Conservation (phyloP, 441 rosid species). For the Isatis lusitanica region DNA sequence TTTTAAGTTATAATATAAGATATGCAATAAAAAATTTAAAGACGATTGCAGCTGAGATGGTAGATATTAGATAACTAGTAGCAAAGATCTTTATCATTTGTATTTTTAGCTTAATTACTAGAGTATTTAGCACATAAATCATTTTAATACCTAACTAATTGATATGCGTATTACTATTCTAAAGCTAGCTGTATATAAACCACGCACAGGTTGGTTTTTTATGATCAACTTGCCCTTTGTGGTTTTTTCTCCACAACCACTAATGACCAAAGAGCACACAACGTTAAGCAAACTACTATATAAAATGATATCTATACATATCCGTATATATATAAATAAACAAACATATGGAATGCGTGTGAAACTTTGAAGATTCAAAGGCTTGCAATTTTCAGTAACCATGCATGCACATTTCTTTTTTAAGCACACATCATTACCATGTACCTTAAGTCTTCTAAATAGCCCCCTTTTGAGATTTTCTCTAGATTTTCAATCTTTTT, state of each 20-base stretch:
- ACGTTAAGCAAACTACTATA: not conserved
- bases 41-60: not conserved
- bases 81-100: not conserved
- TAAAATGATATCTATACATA: slow-evolving; percentile 1
- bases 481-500: slow-evolving; percentile 35
- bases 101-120: not conserved
- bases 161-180: not conserved
- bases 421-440: slow-evolving; percentile 33
- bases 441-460: slow-evolving; percentile 31
- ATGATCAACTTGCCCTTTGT: slow-evolving; percentile 29
- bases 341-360: slow-evolving; percentile 10
- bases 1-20: not conserved
- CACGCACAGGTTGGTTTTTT: slow-evolving; percentile 12
- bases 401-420: slow-evolving; percentile 28
- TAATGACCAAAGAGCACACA: slow-evolving; percentile 19
- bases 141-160: slow-evolving; percentile 12
- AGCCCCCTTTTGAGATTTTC: slow-evolving; percentile 28
- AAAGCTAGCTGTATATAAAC: slow-evolving; percentile 15
- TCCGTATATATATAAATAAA: not conserved
- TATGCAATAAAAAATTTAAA: not conserved
- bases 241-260: slow-evolving; percentile 9
- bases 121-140: not conserved
- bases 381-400: slow-evolving; percentile 13
- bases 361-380: slow-evolving; percentile 21
- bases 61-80: not conserved